Evolutionary conservation across 805 yeast genomes (phyloP), one percentile per base, ranked within the genome.

Genomic region (Saturnispora saitoi): DNA sequence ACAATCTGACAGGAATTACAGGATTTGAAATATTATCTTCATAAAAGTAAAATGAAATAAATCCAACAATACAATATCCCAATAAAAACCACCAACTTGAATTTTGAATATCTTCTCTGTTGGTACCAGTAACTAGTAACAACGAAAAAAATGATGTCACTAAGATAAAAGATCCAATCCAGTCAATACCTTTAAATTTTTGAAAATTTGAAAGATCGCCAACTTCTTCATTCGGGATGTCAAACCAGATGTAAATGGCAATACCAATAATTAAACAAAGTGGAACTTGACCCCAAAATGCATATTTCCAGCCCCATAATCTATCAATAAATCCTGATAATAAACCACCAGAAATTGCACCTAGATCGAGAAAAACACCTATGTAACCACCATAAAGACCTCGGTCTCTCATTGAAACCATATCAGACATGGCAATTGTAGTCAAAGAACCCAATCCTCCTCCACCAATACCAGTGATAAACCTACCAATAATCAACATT

Each of bases 391-490:
- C 95, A 62, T 77, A 86, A 30, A 85, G 62, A 1, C 93, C 95
- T 48, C 96, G 71, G 34, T 81, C 77, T 45, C 90, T 70, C 54
- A 85, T 71, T 2, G 91, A 80, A 31, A 88, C 80, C 45, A 86
- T 69, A 62, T 88, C 95, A 29, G 86, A 77, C 58, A 82, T 75
- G 4, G 88, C 75, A 50, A 87, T 83, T 7, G 95, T 81, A 24
- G 86, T 76, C 55, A 86, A 68, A 0, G 89, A 74, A 48, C 82
- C 78, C 58, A 87, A 75, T 1, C 95, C 95, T 4, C 95, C 91
- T 11, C 91, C 95, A 24, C 95, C 95, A 48, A 84, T 74, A 12
- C 96, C 96, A 29, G 93, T 80, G 43, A 87, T 70, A 51, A 86
- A 80, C 56, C 86, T 69, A 4, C 83, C 83, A 24, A 75, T 51